Evolutionary conservation across 2,329 filamentous ascomycete species (phyloP), one percentile per base, ranked within the genome.

Genomic region (Polytolypa hystricis): DNA sequence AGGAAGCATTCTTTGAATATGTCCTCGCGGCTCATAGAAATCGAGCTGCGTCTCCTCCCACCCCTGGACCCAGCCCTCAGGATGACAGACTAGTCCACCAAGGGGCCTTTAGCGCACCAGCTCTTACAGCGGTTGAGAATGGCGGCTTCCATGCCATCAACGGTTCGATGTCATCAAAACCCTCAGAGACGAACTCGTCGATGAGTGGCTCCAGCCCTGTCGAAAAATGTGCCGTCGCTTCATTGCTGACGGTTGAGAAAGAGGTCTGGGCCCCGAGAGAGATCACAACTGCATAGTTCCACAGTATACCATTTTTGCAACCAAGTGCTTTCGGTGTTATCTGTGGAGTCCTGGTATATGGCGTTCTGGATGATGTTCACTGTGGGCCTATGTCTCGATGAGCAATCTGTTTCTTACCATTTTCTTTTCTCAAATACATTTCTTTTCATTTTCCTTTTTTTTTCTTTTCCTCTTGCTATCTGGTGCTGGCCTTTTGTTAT

Each of bases 161-260:
- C 15, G 30, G 38, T 11, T 11, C 29, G 5, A 15, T 5, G 10
- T 27, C 37, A 30, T 25, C 29, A 12, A 16, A 34, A 7, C 28
- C 34, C 9, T 11, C 26, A 5, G 41, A 23, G 14, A n/a, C 28
- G 11, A 39, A 37, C 12, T 33, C 38, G 11, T 25, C 38, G 8
- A 25, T 30, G 14, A 38, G 34, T 32, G 28, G 20, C 14, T 37
- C 28, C 7, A 47, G 43, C 35, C 39, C 42, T 3, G 40, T 43
- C 12, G 45, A 48, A 30, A 43, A 46, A 28, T 51, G 49, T 36
- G 45, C 49, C 7, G 49, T 51, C 35, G 45, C 47, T 33, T 45
- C 49, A 4, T 31, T 51, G 16, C 26, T 51, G 33, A 46, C 44
- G 28, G 41, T 43, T 37, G 45, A 47, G 35, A 45, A 35, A 34